Base-by-base conservation (phyloP, 2,329 filamentous ascomycete species). In the Penicillium decumbens region DNA sequence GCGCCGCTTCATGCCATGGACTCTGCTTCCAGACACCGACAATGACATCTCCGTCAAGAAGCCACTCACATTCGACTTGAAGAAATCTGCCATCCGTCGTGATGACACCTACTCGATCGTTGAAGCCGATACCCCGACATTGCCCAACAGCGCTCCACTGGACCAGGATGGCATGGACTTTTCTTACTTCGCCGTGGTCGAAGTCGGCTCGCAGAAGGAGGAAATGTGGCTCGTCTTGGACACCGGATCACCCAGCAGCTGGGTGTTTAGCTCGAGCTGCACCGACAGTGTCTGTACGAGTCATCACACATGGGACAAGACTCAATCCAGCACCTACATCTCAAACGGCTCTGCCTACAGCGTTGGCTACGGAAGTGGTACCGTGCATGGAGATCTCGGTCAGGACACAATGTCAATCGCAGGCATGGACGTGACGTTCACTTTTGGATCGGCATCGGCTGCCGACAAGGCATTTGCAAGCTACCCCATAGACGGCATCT, bases 401-500 rank as follows among this genome's bases (percentile, higher is more conserved):
- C 78, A 75, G 8, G 90, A 95, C 62, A 83, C 75, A 0, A 65
- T 93, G 20, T 75, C 77, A 3, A 72, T 95, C 56, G 87, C 83
- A 2, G 82, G 81, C 13, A 75, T 91, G 54, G 79, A 76, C 37
- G 65, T 89, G 12, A 67, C 77, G 1, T 77, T 89, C 59, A 75
- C 80, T 3, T 88, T 95, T 61, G 90, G 90, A 4, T 71, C 91
- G 51, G 88, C 87, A 20, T 80, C 79, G 29, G 78, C 78, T 23
- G 87, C 87, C 1, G 89, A 88, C 1, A 71, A 81, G 44, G 84
- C 93, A 55, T 95, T 95, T 67, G 71, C 75, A 25, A 79, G 80
- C 45, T 95, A 92, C 60, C 86, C 88, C 1, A 90, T 95, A 69
- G 90, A 95, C 66, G 90, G 90, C 23, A 95, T 95, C 42, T 73